Conservation (phyloP, 2,329 filamentous ascomycete species). For the Ceratocystis alfenasii region DNA sequence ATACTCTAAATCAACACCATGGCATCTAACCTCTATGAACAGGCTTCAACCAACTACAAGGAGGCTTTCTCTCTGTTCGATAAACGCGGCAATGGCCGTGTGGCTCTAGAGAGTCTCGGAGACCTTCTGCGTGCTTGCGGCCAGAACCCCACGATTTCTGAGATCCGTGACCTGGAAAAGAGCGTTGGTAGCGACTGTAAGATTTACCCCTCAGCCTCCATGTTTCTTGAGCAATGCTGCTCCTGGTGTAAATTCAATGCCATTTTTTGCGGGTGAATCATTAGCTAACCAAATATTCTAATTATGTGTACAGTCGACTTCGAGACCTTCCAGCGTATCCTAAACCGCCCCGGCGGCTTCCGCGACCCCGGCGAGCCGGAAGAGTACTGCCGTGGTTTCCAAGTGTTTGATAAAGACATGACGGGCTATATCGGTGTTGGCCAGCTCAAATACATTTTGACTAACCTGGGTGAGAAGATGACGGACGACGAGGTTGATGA, state of each 20-base stretch:
- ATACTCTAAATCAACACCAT: slow-evolving; percentile 4
- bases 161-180: slow-evolving; percentile 89
- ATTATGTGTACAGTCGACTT: slow-evolving; percentile 63
- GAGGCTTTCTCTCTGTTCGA: slow-evolving; percentile 99
- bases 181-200: slow-evolving; percentile 80
- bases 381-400: slow-evolving; percentile 96
- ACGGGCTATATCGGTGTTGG: slow-evolving; percentile 96
- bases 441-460: slow-evolving; percentile 94
- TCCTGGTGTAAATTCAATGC: background rate
- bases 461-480: slow-evolving; percentile 98
- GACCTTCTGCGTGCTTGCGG: slow-evolving; percentile 93
- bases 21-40: slow-evolving; percentile 42
- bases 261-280: background rate
- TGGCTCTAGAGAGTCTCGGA: slow-evolving; percentile 72
- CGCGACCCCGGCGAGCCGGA: slow-evolving; percentile 95
- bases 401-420: slow-evolving; percentile 99
- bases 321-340: slow-evolving; percentile 88
- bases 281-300: background rate
- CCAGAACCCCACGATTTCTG: slow-evolving; percentile 89
- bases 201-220: slow-evolving; percentile 32
- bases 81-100: slow-evolving; percentile 94
- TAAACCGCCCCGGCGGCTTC: slow-evolving; percentile 96
- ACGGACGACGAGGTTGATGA: slow-evolving; percentile 97
- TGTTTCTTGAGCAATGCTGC: background rate
- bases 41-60: slow-evolving; percentile 96